Base-by-base conservation (phyloP, 352 stramenopile species). In the Pythium coloratum region DNA sequence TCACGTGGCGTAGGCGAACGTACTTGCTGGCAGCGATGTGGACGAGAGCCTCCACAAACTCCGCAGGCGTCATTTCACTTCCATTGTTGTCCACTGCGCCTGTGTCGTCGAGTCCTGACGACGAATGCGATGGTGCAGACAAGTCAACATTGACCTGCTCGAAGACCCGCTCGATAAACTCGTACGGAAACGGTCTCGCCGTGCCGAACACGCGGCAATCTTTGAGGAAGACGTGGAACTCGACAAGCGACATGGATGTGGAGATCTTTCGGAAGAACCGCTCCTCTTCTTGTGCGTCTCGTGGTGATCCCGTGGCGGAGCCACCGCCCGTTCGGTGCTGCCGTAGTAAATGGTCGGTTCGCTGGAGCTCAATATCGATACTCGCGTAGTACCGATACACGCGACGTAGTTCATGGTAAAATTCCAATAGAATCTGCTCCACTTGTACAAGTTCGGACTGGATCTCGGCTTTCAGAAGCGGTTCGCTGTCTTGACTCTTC, bases 251-350 rank as follows among this genome's bases (percentile, higher is more conserved):
- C 80, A 92, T 90, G 13, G 71, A 82, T 28, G 80, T 73, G 1
- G 80, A 77, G 26, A 90, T 86, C 57, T 90, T 90, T 40, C 77
- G 70, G 24, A 90, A 90, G 55, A 90, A 90, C 1, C 73, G 80
- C 12, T 70, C 75, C 69, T 90, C 80, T 9, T 88, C 75, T n/a
- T 68, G 60, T 3, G 50, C 28, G 12, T 70, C 61, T 6, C 47
- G 61, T 30, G 46, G n/a, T 4, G 49, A 18, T 28, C 46, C 47
- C 0, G 60, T 24, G 7, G 20, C n/a, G 13, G 59, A 50, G 42
- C 14, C 30, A 20, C 42, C 24, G 26, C 55, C 60, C 18, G 28
- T n/a, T 34, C 62, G 60, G 16, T 75, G 58, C 3, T 68, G 47
- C 3, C 64, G 69, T n/a, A 72, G 56, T 9, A 76, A 60, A 38